Base-by-base conservation (phyloP, 345 rosid genomes). In the Turnera subulata region DNA sequence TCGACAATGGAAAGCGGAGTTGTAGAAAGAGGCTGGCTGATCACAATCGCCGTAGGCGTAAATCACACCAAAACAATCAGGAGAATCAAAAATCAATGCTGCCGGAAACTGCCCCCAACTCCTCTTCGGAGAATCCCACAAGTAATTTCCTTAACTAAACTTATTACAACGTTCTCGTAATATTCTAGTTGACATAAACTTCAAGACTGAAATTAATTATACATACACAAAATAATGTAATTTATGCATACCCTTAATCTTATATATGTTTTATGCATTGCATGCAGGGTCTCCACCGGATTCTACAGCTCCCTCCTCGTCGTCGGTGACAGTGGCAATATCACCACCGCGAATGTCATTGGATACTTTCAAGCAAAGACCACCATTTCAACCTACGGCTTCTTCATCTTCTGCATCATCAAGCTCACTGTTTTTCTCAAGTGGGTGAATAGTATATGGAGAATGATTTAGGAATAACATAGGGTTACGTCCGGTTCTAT, bases 1-100 rank as follows among this genome's bases (percentile, higher is more conserved):
- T 93, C 63, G 99, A 93, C 65, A 93, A 93, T 47, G 99, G 99
- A 19, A 93, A 93, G 71, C 89, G 99, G 37, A 93, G 99, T 76
- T 93, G 99, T 79, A 74, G 99, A 56, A 89, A 84, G 68, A 70
- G 99, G 59, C 63, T 93, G 56, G 99, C 99, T 0, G 99, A 89
- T 82, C 99, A 93, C 73, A 93, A 93, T 55, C 91, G 99, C 6
- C 85, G 99, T 26, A 71, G 99, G 62, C 70, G 97, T 64, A 93
- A 93, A 63, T 86, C 96, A 52, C 82, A 77, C 58, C 82, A 73
- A 22, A 66, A 55, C 0, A 64, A 46, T 59, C 81, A 64, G 43
- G 91, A 85, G 15, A 63, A 56, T 37, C 73, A 43, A 54, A 86
- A 78, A 17, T 51, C 54, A 51, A 44, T 22, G 33, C 66, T 35